Evolutionary conservation across 768 basidiomycete genomes (phyloP), one percentile per base, ranked within the genome.

Genomic region (Termitomyces sp.): DNA sequence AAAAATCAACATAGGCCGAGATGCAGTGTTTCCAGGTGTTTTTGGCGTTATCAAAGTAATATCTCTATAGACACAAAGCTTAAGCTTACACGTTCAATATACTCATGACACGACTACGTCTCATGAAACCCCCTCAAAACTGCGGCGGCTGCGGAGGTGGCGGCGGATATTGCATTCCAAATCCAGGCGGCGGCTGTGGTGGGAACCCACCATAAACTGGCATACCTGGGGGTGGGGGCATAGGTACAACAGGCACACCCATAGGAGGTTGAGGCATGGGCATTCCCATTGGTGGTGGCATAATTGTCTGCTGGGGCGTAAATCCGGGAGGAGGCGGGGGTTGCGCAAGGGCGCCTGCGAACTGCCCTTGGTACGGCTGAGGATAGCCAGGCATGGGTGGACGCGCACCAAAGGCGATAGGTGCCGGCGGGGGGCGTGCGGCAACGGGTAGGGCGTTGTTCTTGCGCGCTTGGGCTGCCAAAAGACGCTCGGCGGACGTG

Each of bases 391-490:
- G 82, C 73, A 85, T 82, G 6, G 86, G 81, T 16, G 85, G 87
- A 4, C 51, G 51, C 6, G 81, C 76, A 52, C 87, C 88, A 67
- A 89, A 88, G 24, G 82, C 82, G 72, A 89, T 86, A 18, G 87
- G 87, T 22, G 86, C 85, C 0, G 88, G 83, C 7, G 90, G 89
- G 1, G 91, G 90, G 1, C 91, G 84, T 13, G 86, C 81, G 49
- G 82, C 79, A 58, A 90, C 84, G 5, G 93, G 93, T 5, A 95
- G 77, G 2, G 92, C 93, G 64, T 95, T 95, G 74, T 96, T 95
- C 75, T 96, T 97, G 63, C 93, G 84, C 47, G 96, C 97, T 72
- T 98, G 95, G 2, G 94, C 86, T 3, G 95, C 95, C 65, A 99
- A 84, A 34, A 98, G 84, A 57, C 97, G 87, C 75, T 99, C 97